These are phyloP conservation scores for Colletotrichum endophyticum DNA, from an alignment of 2,329 filamentous ascomycete species.

Conservation along the genomic window DNA sequence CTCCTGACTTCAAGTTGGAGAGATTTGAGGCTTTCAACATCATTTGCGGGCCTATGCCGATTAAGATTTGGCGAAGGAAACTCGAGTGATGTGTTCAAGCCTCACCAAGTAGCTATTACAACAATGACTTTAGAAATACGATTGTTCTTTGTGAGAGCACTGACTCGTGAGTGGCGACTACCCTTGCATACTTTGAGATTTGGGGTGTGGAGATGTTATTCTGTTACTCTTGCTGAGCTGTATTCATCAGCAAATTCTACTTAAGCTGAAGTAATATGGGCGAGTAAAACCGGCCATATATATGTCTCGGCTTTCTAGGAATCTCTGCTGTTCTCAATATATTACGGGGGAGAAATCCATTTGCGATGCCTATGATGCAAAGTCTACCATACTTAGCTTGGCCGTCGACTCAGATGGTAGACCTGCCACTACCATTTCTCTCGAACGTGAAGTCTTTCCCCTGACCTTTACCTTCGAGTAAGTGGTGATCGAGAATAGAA, in stretches of 20 bases:
- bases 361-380: background rate
- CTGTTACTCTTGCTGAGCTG: background rate
- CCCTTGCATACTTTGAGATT: accelerated
- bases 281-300: accelerated
- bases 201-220: background rate
- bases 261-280: background rate
- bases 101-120: background rate
- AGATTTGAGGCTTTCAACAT: slow-evolving; percentile 7
- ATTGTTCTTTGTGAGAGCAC: background rate
- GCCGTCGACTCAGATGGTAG: background rate
- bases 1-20: background rate
- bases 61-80: slow-evolving; percentile 8
- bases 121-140: background rate
- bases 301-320: background rate
- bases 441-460: background rate
- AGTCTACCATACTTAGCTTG: background rate
- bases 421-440: background rate
- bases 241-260: background rate
- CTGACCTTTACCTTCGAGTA: background rate
- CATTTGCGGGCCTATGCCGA: background rate
- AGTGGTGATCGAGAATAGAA: background rate
- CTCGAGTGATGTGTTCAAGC: background rate
- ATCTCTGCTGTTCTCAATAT: background rate
- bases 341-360: background rate
- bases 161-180: background rate